Conservation (phyloP, 768 basidiomycete species). For the Amanita subjunquillea region DNA sequence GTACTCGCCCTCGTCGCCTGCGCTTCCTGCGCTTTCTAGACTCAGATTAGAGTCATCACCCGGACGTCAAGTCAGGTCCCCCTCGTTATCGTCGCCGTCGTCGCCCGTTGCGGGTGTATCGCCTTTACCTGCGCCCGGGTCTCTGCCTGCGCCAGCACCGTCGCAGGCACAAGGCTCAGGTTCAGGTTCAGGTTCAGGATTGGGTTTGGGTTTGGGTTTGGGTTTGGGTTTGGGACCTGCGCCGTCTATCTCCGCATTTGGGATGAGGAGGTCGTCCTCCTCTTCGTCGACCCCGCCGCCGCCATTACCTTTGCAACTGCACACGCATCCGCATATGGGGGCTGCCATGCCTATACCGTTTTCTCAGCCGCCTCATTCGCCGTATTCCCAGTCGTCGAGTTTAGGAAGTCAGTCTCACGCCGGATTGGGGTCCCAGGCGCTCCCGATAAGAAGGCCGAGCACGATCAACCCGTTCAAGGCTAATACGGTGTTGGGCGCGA, state of each 20-base stretch:
- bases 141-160: neutral
- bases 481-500: conserved; percentile 22
- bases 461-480: conserved; percentile 26
- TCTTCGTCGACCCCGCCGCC: no score
- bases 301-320: no score
- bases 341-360: no score
- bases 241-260: neutral
- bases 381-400: neutral
- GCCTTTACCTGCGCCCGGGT: neutral
- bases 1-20: neutral
- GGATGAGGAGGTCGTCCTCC: no score
- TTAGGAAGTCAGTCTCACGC: neutral
- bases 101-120: conserved; percentile 8
- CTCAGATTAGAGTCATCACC: neutral
- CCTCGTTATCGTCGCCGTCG: conserved; percentile 17
- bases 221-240: neutral
- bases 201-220: neutral
- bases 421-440: neutral
- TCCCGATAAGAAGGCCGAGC: conserved; percentile 1
- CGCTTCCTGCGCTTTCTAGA: neutral
- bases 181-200: neutral
- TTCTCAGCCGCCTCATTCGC: neutral
- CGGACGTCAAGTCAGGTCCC: neutral
- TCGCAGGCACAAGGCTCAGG: neutral
- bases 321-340: no score